phyloP scores from a whole-genome alignment of 371 early-diverging fungal species.

The Mortierella sp. region DNA sequence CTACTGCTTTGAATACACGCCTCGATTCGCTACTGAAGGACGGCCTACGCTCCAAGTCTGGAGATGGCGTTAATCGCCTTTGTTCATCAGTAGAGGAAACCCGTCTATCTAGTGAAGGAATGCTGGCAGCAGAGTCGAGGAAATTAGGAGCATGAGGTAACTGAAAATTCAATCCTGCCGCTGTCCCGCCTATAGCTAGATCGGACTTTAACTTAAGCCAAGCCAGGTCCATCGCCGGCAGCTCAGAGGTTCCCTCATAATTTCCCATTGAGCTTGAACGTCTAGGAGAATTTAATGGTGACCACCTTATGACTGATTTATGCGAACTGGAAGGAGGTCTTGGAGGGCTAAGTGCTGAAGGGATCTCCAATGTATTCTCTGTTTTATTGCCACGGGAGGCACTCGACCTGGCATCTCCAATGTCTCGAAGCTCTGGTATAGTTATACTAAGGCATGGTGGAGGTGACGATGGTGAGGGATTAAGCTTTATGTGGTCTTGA shows the following conservation, averaged over 20 bases:
- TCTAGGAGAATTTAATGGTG: constrained; percentile 11
- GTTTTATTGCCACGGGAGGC: not conserved
- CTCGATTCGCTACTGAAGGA: constrained; percentile 43
- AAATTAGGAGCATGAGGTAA: constrained; percentile 5
- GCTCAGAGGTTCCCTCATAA: constrained; percentile 1
- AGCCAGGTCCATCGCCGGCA: not conserved
- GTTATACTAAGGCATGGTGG: constrained; percentile 1
- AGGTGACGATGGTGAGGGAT: constrained; percentile 16
- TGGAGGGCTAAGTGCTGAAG: constrained; percentile 19
- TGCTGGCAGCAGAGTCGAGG: constrained; percentile 25
- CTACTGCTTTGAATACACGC: constrained; percentile 23
- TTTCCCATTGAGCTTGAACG: not conserved
- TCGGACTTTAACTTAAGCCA: constrained; percentile 13
- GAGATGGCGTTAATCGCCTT: not conserved
- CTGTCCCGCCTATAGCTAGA: not conserved
- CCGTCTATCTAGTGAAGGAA: constrained; percentile 18
- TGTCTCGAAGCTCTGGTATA: not conserved
- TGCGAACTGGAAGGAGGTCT: constrained; percentile 29
- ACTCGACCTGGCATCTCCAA: not conserved
- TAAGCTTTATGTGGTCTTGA: constrained; percentile 12
- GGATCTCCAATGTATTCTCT: constrained; percentile 18
- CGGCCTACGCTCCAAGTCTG: constrained; percentile 15
- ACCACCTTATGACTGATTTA: constrained; percentile 5
- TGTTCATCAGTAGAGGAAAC: constrained; percentile 36
- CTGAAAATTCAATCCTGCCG: not conserved